Percentiles rank a stretch among this genome's conserved stretches.
Conservation (phyloP, 495 filamentous ascomycete species). For the Penicillium goetzii region DNA sequence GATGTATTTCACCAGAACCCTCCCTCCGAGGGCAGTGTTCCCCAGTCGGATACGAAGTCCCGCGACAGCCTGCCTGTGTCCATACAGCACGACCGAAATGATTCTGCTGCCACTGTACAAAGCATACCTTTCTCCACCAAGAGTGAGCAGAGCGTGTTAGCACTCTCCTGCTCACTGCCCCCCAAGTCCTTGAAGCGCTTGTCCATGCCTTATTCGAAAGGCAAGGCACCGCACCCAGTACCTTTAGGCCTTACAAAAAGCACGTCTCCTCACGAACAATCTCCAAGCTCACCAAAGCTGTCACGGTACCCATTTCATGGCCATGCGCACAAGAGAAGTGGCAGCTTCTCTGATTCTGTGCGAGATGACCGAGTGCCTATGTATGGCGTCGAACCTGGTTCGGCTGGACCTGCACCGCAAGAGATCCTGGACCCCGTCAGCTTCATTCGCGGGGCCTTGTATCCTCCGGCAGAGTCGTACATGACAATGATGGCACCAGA, state of each 20-base stretch:
- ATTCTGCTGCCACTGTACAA: slow-evolving; percentile 47
- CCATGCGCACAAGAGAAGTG: slow-evolving; percentile 69
- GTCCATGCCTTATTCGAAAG: slow-evolving; percentile 43
- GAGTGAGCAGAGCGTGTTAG: slow-evolving; percentile 65
- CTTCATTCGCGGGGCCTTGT: slow-evolving; percentile 79
- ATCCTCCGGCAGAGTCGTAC: slow-evolving; percentile 75
- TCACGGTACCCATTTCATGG: slow-evolving; percentile 45
- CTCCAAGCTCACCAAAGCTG: slow-evolving; percentile 35
- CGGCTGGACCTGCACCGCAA: slow-evolving; percentile 31
- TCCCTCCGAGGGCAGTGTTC: slow-evolving; percentile 6
- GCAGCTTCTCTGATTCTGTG: slow-evolving; percentile 85
- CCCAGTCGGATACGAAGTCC: slow-evolving; percentile 34
- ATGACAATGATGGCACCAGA: slow-evolving; percentile 71
- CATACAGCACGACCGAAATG: slow-evolving; percentile 46
- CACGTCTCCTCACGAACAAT: slow-evolving; percentile 31
- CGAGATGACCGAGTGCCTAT: slow-evolving; percentile 70
- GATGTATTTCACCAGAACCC: slow-evolving; percentile 24
- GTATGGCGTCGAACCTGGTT: slow-evolving; percentile 30
- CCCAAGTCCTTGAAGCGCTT: slow-evolving; percentile 58
- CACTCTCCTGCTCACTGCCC: slow-evolving; percentile 83
- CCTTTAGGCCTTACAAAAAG: slow-evolving; percentile 40
- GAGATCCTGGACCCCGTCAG: slow-evolving; percentile 75
- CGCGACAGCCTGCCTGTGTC: slow-evolving; percentile 29
- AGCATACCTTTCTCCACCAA: slow-evolving; percentile 50
- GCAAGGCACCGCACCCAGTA: slow-evolving; percentile 67